Evolutionary conservation across 176 grass and related monocot species (phyloP).

Genomic region (Phyllostachys edulis): DNA sequence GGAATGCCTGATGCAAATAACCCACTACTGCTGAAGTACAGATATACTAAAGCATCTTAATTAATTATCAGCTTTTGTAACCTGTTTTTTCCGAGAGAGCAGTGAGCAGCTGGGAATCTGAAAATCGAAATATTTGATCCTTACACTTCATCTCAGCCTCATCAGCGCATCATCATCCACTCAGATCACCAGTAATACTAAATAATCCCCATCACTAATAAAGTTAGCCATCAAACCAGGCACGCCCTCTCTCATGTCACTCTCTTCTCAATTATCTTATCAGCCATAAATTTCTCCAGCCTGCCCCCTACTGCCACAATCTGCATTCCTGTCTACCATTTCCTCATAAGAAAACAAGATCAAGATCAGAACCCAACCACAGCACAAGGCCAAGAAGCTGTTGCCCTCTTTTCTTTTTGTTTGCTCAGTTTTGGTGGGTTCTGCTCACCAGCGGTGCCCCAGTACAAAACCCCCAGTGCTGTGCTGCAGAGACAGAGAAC

Average conservation of each 20-base stretch:
- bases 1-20: background rate
- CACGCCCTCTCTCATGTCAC: conserved; percentile 8
- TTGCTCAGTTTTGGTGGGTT: conserved; percentile 43
- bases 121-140: background rate
- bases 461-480: conserved; percentile 44
- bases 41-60: no score
- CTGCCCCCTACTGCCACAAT: conserved; percentile 14
- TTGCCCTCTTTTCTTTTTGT: conserved; percentile 5
- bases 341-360: conserved; percentile 17
- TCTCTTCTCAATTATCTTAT: conserved; percentile 25
- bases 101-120: background rate
- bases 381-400: conserved; percentile 16
- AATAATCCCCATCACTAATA: background rate
- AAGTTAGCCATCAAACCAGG: conserved; percentile 18
- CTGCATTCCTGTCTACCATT: conserved; percentile 41
- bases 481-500: background rate
- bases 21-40: background rate
- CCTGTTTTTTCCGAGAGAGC: background rate
- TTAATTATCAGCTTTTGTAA: background rate
- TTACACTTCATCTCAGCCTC: background rate
- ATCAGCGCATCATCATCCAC: conserved; percentile 24
- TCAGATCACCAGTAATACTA: background rate
- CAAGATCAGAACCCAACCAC: background rate
- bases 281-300: conserved; percentile 40
- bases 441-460: conserved; percentile 18